Conservation (phyloP, 768 basidiomycete genomes). For the Tylopilus sp. region DNA sequence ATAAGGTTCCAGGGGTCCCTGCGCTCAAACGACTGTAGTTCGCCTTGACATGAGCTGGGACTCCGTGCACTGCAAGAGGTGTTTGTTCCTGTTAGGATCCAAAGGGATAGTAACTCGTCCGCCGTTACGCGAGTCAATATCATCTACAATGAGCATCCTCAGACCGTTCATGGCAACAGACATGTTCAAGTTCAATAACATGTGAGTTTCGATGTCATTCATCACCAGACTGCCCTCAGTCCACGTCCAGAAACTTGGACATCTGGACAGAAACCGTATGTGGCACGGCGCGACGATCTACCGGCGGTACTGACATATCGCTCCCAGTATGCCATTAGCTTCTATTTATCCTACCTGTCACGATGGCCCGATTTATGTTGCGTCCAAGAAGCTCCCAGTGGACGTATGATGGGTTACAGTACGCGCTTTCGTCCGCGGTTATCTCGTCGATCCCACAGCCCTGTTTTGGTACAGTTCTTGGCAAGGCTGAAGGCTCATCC, state of each 20-base stretch:
- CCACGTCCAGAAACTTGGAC: constrained; percentile 73
- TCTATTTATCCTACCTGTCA: constrained; percentile 86
- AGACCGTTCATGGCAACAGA: constrained; percentile 87
- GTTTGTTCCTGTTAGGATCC: constrained; percentile 32
- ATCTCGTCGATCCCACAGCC: constrained; percentile 7
- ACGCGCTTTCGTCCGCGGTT: constrained; percentile 24
- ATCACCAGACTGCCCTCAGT: constrained; percentile 4
- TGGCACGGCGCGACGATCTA: constrained; percentile 1
- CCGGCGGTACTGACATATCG: constrained; percentile 1
- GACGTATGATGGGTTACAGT: constrained; percentile 94
- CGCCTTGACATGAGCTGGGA: constrained; percentile 8
- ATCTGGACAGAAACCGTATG: constrained; percentile 96
- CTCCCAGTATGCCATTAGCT: constrained; percentile 75
- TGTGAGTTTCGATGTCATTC: constrained; percentile 44
- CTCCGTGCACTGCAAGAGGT: constrained; percentile 26
- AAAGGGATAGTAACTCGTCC: constrained; percentile 1
- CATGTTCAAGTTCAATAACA: constrained; percentile 90
- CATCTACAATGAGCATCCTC: constrained; percentile 54
- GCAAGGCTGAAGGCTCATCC: constrained; percentile 81
- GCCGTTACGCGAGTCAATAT: background rate
- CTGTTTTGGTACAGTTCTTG: constrained; percentile 60
- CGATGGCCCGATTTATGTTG: constrained; percentile 92
- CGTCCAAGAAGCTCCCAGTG: constrained; percentile 75
- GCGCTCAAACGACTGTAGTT: background rate
- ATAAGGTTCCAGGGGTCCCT: constrained; percentile 31